Evolutionary conservation across 441 rosid genomes (phyloP).

Genomic region (Isatis lusitanica): DNA sequence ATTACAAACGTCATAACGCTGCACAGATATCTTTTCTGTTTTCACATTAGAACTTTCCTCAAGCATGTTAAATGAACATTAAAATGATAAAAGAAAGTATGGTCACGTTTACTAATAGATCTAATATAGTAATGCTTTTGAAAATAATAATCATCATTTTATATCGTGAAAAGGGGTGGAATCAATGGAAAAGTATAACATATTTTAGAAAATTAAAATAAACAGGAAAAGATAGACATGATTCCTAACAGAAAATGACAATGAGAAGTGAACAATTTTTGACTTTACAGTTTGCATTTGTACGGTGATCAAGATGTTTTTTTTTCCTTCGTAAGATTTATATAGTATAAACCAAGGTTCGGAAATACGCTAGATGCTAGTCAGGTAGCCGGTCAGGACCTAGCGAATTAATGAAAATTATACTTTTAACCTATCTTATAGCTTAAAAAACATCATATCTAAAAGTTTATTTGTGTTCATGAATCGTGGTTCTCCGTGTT

Average conservation of each 20-base stretch:
- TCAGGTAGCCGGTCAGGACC: no score
- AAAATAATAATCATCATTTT: neutral
- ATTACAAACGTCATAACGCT: slow-evolving; percentile 22
- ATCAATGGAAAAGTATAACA: neutral
- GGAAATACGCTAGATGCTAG: no score
- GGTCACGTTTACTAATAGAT: neutral
- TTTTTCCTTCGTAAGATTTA: no score
- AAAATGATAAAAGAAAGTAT: neutral
- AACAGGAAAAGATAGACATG: neutral
- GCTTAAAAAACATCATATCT: neutral
- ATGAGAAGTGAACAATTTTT: slow-evolving; percentile 2
- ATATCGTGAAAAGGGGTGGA: neutral
- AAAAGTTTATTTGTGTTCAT: no score
- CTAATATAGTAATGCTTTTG: neutral
- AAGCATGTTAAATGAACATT: slow-evolving; percentile 1
- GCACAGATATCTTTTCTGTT: neutral
- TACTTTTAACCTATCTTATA: neutral
- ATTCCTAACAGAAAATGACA: slow-evolving; percentile 4
- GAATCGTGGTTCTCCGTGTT: no score
- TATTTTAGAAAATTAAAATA: neutral
- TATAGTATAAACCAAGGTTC: no score
- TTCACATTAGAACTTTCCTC: slow-evolving; percentile 20
- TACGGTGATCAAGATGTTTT: neutral
- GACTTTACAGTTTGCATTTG: neutral
- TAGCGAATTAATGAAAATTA: no score